Percentiles rank a stretch among this genome's conserved stretches.
phyloP scores from a whole-genome alignment of 2,329 filamentous ascomycete genomes.

The Paecilomyces sp. region DNA sequence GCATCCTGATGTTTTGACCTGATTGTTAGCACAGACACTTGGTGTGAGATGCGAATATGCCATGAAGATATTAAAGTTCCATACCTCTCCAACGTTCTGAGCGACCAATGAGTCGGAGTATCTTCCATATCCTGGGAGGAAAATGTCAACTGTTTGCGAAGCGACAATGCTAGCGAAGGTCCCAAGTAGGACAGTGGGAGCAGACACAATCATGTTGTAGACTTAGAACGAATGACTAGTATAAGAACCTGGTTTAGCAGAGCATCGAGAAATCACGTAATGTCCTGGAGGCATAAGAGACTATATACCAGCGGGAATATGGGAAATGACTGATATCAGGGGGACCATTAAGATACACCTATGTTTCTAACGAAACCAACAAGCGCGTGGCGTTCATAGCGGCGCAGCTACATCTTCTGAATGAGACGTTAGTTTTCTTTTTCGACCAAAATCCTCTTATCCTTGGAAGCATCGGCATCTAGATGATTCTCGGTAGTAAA shows the following conservation, averaged over 20 bases:
- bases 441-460: neutral
- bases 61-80: neutral
- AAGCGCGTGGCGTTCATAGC: neutral
- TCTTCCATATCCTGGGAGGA: neutral
- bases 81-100: neutral
- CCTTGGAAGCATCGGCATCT: too few relatives aligned
- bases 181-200: neutral
- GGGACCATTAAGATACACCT: neutral
- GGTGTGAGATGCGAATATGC: neutral
- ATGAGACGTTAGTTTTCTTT: neutral
- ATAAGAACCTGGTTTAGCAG: neutral
- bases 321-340: neutral
- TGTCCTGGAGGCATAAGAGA: neutral
- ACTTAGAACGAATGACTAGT: neutral
- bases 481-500: too few relatives aligned
- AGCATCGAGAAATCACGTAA: neutral
- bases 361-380: neutral
- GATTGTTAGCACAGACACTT: neutral
- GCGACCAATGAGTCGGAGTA: neutral
- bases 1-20: neutral
- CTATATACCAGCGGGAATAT: neutral
- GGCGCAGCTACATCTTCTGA: neutral
- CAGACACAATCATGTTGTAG: neutral
- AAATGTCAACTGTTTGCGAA: neutral
- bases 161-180: neutral